phyloP scores from a whole-genome alignment of 2,329 filamentous ascomycete genomes.

The Leptographium wingfieldii region DNA sequence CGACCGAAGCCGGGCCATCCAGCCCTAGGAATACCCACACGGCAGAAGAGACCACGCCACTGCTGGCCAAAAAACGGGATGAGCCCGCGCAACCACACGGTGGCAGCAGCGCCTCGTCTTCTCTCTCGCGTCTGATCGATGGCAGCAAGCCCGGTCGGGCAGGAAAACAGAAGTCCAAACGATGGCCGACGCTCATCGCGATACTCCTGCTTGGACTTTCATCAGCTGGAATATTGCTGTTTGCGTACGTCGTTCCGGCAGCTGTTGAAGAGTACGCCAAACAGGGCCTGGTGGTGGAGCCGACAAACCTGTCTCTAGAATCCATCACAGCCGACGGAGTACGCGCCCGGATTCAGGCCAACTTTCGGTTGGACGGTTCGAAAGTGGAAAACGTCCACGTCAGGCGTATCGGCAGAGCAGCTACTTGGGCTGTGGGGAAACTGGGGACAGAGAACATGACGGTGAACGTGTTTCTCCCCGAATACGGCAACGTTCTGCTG shows the following conservation, averaged over 20 bases:
- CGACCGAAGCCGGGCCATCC: background rate
- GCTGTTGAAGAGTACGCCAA: constrained; percentile 73
- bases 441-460: constrained; percentile 62
- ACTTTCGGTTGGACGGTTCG: constrained; percentile 67
- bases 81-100: background rate
- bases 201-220: constrained; percentile 51
- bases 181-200: constrained; percentile 72
- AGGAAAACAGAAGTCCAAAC: constrained; percentile 27
- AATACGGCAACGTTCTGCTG: constrained; percentile 65
- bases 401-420: constrained; percentile 61
- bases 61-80: constrained; percentile 24
- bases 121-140: constrained; percentile 16
- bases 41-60: constrained; percentile 36
- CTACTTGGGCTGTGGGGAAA: constrained; percentile 68
- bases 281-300: constrained; percentile 68
- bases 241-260: constrained; percentile 71
- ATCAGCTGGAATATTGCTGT: constrained; percentile 55
- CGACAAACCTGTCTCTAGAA: constrained; percentile 73
- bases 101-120: constrained; percentile 17
- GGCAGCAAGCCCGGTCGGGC: constrained; percentile 9
- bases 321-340: constrained; percentile 72
- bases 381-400: constrained; percentile 60
- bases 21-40: background rate
- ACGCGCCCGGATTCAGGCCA: constrained; percentile 66
- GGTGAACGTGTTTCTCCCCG: constrained; percentile 68